Conservation (phyloP, 1,284 basidiomycete genomes). For the Pulveroboletus sp. region DNA sequence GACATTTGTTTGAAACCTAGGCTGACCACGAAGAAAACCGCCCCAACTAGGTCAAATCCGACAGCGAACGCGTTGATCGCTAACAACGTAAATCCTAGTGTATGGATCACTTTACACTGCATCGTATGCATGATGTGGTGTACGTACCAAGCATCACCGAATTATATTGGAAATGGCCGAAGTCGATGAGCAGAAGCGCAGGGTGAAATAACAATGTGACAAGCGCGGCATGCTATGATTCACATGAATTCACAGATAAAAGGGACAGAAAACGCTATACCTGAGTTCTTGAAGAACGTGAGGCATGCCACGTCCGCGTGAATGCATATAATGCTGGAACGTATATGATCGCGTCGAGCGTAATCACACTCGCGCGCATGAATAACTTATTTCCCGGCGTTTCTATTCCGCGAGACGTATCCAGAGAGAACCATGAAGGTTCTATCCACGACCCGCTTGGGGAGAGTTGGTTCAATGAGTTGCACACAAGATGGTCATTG, state of each 20-base stretch:
- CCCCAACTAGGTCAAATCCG: constrained; percentile 73
- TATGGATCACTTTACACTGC: not conserved
- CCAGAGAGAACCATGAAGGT: constrained; percentile 74
- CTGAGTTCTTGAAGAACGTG: constrained; percentile 70
- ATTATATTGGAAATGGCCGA: constrained; percentile 94
- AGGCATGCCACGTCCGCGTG: constrained; percentile 59
- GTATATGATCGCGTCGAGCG: constrained; percentile 73
- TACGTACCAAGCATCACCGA: constrained; percentile 81
- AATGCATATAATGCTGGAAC: constrained; percentile 73
- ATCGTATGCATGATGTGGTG: not conserved
- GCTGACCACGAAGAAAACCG: constrained; percentile 80
- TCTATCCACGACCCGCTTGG: constrained; percentile 67
- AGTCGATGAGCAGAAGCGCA: constrained; percentile 81
- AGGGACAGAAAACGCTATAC: constrained; percentile 40
- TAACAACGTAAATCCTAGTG: constrained; percentile 67
- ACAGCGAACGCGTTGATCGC: constrained; percentile 69
- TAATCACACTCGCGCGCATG: constrained; percentile 80
- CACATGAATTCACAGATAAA: not conserved
- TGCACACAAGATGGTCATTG: not conserved
- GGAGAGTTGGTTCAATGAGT: constrained; percentile 2
- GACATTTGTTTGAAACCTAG: constrained; percentile 96
- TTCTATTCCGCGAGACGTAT: constrained; percentile 78
- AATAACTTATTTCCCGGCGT: constrained; percentile 66
- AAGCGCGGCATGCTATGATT: constrained; percentile 65
- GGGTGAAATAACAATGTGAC: constrained; percentile 83